Conservation (phyloP, 306 rosid genomes). For the Cicer bijugum region DNA sequence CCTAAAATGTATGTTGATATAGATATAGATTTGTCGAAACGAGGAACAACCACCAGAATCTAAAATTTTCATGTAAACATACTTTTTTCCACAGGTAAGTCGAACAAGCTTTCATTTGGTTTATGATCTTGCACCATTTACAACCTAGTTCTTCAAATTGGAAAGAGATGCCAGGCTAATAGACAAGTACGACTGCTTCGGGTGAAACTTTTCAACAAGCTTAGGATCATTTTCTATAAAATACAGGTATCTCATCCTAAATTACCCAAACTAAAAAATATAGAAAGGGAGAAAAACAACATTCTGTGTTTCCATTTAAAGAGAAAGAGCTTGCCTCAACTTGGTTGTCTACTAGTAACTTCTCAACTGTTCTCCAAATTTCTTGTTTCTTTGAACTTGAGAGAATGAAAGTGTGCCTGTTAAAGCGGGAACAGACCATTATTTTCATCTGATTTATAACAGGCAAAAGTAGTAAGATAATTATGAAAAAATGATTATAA, state of each 20-base stretch:
- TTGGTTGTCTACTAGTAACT: slow-evolving; percentile 93
- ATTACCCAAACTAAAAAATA: slow-evolving; percentile 30
- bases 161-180: slow-evolving; percentile 18
- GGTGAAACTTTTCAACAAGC: slow-evolving; percentile 20
- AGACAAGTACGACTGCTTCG: background rate
- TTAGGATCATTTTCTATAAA: slow-evolving; percentile 3
- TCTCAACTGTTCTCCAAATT: slow-evolving; percentile 92
- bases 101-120: slow-evolving; percentile 23
- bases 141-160: slow-evolving; percentile 17
- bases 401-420: slow-evolving; percentile 95
- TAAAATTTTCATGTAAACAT: background rate
- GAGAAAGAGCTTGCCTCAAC: slow-evolving; percentile 79
- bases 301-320: slow-evolving; percentile 13
- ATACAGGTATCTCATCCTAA: slow-evolving; percentile 25
- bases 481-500: slow-evolving; percentile 38
- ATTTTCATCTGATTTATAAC: slow-evolving; percentile 34
- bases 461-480: slow-evolving; percentile 24
- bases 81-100: slow-evolving; percentile 24
- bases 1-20: slow-evolving; percentile 30
- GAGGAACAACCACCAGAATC: slow-evolving; percentile 27
- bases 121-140: slow-evolving; percentile 20
- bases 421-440: slow-evolving; percentile 33
- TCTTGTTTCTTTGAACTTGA: slow-evolving; percentile 69
- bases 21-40: slow-evolving; percentile 7
- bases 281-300: background rate